Conservation (phyloP, 805 yeast genomes). For the Zygosaccharomyces gambellarensis region DNA sequence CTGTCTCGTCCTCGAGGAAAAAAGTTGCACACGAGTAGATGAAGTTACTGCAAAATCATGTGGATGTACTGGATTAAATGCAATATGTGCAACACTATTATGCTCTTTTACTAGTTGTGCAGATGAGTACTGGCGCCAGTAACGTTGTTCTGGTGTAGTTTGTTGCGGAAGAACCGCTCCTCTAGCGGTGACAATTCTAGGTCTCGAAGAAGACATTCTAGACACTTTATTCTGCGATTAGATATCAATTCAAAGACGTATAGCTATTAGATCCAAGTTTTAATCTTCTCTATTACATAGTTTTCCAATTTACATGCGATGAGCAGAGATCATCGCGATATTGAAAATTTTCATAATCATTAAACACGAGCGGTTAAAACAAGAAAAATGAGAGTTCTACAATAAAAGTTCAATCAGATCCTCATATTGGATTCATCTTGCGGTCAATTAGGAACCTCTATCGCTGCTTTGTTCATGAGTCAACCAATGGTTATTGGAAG, state of each 20-base stretch:
- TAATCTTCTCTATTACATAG: background rate
- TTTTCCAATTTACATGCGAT: background rate
- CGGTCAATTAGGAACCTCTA: no score
- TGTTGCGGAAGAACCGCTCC: slow-evolving; percentile 71
- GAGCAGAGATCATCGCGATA: slow-evolving; percentile 3
- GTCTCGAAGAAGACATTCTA: slow-evolving; percentile 67
- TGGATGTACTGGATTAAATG: slow-evolving; percentile 80
- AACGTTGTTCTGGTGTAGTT: slow-evolving; percentile 87
- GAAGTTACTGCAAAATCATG: slow-evolving; percentile 92
- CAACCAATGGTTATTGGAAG: no score
- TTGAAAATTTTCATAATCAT: slow-evolving; percentile 6
- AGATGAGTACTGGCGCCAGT: slow-evolving; percentile 82
- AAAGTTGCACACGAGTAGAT: slow-evolving; percentile 85
- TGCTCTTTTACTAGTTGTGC: slow-evolving; percentile 92
- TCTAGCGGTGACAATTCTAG: slow-evolving; percentile 59
- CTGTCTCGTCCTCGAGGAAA: slow-evolving; percentile 90
- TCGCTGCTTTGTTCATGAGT: no score
- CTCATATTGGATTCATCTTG: no score
- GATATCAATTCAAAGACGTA: background rate
- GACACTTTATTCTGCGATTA: background rate
- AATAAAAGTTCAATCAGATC: no score
- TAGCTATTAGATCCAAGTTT: no score
- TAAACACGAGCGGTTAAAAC: background rate
- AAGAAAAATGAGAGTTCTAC: background rate
- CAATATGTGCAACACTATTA: slow-evolving; percentile 82